A percentile compares a stretch with the other conserved stretches of the same genome.
Evolutionary conservation across 495 filamentous ascomycete species (phyloP).

Genomic region (Penicillium herquei): DNA sequence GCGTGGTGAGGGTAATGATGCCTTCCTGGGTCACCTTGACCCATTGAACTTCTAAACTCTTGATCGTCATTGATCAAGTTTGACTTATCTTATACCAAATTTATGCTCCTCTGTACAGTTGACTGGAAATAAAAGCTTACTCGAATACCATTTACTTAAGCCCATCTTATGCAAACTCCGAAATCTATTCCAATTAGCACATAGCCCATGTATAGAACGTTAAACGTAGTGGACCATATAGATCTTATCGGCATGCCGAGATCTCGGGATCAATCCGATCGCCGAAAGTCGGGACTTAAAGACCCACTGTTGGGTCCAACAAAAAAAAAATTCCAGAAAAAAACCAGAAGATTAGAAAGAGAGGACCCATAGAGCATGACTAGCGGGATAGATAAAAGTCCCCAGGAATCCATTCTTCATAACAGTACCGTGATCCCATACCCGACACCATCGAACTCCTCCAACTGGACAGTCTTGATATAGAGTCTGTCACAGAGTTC

Average conservation of each 20-base stretch:
- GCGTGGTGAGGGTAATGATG: slow-evolving; percentile 54
- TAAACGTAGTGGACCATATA: neutral
- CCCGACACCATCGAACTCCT: neutral
- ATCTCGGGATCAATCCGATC: slow-evolving; percentile 16
- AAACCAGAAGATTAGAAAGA: slow-evolving; percentile 1
- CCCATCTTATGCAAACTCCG: neutral
- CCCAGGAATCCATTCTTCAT: neutral
- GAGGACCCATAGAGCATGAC: neutral
- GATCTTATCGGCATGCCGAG: slow-evolving; percentile 23
- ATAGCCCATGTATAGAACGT: no score
- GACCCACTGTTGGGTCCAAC: slow-evolving; percentile 21
- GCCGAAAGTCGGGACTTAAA: slow-evolving; percentile 22
- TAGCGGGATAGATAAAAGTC: neutral
- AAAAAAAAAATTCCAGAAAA: slow-evolving; percentile 15
- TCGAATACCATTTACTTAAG: neutral
- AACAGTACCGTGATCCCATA: neutral
- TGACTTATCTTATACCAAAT: neutral
- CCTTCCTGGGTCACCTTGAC: slow-evolving; percentile 61
- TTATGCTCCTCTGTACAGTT: neutral
- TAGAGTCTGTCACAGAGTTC: neutral
- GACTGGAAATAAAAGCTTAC: neutral
- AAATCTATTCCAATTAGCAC: neutral
- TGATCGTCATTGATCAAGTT: neutral
- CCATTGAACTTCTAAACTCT: slow-evolving; percentile 2
- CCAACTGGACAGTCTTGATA: neutral